Base-by-base conservation (phyloP, 1,139 yeast genomes). In the Chernovozyma sophiae-reginae region DNA sequence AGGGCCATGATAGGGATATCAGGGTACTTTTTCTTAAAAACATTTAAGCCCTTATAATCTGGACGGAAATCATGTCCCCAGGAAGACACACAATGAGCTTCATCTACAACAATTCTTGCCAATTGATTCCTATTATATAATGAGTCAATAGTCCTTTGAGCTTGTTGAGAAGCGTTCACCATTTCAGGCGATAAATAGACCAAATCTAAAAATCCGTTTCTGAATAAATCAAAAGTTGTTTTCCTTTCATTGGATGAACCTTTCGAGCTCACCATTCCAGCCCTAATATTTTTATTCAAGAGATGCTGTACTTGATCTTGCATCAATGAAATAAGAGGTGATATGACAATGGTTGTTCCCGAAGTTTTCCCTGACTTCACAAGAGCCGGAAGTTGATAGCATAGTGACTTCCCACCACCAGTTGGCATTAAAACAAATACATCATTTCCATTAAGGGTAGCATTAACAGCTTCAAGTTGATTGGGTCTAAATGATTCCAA, bases 21-120 rank as follows among this genome's bases (percentile, higher is more conserved):
- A 0, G 96, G 95, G 53, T 76, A 92, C 40, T 77, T 74, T 25
- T 65, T 60, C 51, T 89, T 86, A 58, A 94, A 84, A 45, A 73
- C 72, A 28, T 81, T 80, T 57, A 94, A 68, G 23, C 81, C 84
- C 51, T 89, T 86, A 61, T 94, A 94, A 58, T 92, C 97, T 0
- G 97, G 97, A 41, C 99, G 72, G 57, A 94, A 94, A 60, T 94
- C 98, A 59, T 94, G 98, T 14, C 99, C 99, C 99, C 99, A 94
- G 10, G 95, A 85, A 42, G 96, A 86, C 39, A 94, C 95, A 72
- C 99, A 94, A 62, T 94, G 99, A 0, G 98, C 98, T 55, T 94
- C 99, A 62, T 94, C 99, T 33, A 94, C 89, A 10, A 94, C 97
- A 25, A 94, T 76, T 37, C 97, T 68, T 0, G 97, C 96, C 30